These are phyloP conservation scores for Pyrus communis DNA, from an alignment of 306 rosid species.

Conservation along the genomic window DNA sequence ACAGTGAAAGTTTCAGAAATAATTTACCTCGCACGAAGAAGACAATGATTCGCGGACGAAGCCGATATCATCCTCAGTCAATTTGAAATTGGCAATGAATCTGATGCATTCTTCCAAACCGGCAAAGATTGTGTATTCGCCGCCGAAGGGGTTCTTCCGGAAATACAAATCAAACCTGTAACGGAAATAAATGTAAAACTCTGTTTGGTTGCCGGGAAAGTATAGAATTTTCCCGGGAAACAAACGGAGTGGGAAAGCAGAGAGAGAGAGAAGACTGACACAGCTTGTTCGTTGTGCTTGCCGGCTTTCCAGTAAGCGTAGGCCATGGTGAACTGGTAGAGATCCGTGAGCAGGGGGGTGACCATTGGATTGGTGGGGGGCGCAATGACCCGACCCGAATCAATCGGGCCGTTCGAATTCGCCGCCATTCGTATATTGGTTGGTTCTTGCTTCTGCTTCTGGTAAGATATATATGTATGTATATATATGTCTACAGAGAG, in stretches of 20 bases:
- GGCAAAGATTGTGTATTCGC: conserved; percentile 91
- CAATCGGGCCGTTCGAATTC: conserved; percentile 45
- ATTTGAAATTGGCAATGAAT: conserved; percentile 82
- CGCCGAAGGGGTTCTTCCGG: conserved; percentile 96
- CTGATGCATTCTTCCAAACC: conserved; percentile 93
- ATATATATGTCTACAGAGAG: background rate
- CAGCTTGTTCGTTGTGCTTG: conserved; percentile 89
- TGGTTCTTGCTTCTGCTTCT: background rate
- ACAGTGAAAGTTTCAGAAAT: background rate
- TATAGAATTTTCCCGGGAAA: background rate
- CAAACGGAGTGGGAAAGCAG: conserved; percentile 10
- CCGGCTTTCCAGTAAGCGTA: conserved; percentile 99
- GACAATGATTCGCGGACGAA: conserved; percentile 63
- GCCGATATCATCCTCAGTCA: conserved; percentile 68
- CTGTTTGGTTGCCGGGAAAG: background rate
- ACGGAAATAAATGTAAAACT: background rate
- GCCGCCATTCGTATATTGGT: conserved; percentile 32
- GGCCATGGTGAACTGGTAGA: conserved; percentile 98
- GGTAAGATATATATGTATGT: background rate
- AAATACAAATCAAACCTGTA: conserved; percentile 94
- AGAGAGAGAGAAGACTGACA: conserved; percentile 44
- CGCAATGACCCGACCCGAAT: conserved; percentile 26
- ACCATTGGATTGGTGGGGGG: conserved; percentile 96
- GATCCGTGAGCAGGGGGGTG: conserved; percentile 94
- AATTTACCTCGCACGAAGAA: conserved; percentile 74